Evolutionary conservation across 1,284 basidiomycete genomes (phyloP).

Genomic region (Trichosporon sp.): DNA sequence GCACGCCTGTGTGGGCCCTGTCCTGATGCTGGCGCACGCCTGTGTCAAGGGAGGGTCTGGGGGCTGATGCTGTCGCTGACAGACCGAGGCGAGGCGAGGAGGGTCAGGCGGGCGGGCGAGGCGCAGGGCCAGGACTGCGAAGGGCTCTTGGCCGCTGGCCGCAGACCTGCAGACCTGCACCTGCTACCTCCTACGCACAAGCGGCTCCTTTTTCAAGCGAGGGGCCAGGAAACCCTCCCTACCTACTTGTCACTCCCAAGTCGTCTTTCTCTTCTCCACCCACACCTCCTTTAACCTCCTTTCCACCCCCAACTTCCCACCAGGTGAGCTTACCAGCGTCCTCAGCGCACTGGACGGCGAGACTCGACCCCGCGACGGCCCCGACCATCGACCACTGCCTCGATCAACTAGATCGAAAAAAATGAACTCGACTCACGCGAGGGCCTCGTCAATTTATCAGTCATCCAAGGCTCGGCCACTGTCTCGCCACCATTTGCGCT

Average conservation of each 20-base stretch:
- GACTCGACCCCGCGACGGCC: background rate
- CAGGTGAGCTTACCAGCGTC: conserved; percentile 18
- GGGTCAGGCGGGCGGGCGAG: background rate
- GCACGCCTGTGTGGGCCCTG: conserved; percentile 2
- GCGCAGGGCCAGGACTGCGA: background rate
- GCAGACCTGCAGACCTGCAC: conserved; percentile 6
- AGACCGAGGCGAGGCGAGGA: background rate
- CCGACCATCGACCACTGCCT: background rate
- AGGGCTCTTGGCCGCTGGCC: background rate
- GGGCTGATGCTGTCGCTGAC: background rate
- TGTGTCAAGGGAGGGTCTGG: conserved; percentile 1
- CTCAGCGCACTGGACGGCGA: background rate
- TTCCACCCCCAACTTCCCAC: conserved; percentile 9
- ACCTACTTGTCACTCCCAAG: background rate
- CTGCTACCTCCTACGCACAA: background rate
- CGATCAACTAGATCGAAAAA: background rate
- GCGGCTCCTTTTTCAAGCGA: conserved; percentile 16
- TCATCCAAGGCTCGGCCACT: background rate
- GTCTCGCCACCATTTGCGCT: background rate
- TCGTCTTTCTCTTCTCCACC: conserved; percentile 7
- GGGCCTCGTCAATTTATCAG: background rate
- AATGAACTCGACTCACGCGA: background rate
- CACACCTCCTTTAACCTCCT: conserved; percentile 1
- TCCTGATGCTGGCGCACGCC: background rate
- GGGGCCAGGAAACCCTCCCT: background rate